Conservation (phyloP, 1,139 yeast genomes). For the Taphrina wiesneri region DNA sequence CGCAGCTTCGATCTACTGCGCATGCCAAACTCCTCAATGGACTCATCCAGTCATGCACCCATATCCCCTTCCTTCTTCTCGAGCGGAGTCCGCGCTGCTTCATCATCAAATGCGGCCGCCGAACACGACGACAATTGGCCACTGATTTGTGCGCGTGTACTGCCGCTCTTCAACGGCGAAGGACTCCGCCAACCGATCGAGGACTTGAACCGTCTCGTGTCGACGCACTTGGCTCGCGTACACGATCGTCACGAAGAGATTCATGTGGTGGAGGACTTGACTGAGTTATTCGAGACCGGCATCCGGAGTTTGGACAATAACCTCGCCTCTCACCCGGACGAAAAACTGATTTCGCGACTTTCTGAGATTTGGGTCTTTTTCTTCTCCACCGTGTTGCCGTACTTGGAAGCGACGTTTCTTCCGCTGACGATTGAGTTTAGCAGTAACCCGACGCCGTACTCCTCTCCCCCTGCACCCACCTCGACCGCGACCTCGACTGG, state of each 20-base stretch:
- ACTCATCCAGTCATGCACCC: neutral
- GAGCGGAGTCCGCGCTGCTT: neutral
- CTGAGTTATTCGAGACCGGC: slow-evolving; percentile 53
- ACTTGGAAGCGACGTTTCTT: slow-evolving; percentile 59
- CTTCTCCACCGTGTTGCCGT: slow-evolving; percentile 56
- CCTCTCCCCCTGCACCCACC: neutral
- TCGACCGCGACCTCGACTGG: neutral
- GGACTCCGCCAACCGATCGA: slow-evolving; percentile 57
- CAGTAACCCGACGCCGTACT: slow-evolving; percentile 45
- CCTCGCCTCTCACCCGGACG: slow-evolving; percentile 38
- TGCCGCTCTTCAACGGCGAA: slow-evolving; percentile 56
- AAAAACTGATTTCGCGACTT: slow-evolving; percentile 43
- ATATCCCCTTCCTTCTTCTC: slow-evolving; percentile 31
- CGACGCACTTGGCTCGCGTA: slow-evolving; percentile 52
- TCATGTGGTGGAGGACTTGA: slow-evolving; percentile 51
- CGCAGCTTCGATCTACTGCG: slow-evolving; percentile 22
- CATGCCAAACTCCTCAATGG: neutral
- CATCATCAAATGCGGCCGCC: slow-evolving; percentile 2
- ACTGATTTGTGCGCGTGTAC: slow-evolving; percentile 50
- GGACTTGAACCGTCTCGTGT: slow-evolving; percentile 56
- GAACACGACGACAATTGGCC: slow-evolving; percentile 53
- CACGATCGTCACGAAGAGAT: slow-evolving; percentile 49
- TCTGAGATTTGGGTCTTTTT: slow-evolving; percentile 58
- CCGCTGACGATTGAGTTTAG: slow-evolving; percentile 59
- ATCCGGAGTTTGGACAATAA: slow-evolving; percentile 50